Base-by-base conservation (phyloP, 2,329 filamentous ascomycete genomes). In the Phialophora verrucosa region DNA sequence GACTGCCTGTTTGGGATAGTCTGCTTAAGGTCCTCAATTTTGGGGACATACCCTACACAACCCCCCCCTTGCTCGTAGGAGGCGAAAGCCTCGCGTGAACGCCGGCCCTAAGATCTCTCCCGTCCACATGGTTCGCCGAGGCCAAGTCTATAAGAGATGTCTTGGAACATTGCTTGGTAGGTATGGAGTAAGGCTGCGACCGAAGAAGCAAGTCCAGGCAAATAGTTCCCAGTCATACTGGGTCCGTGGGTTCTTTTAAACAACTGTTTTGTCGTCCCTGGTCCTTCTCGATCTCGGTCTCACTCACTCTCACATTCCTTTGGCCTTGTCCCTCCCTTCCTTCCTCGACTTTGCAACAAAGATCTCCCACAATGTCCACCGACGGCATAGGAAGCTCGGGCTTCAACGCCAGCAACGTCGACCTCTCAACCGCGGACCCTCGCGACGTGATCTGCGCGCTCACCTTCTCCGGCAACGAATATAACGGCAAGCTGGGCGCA, bases 361-460 rank as follows among this genome's bases (percentile, higher is more conserved):
- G n/a, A 35, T 12, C 32, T 35, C 10, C 32, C 32, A 35, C 60
- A 23, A 29, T 32, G 51, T 12, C 49, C 12, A 44, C 50, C 35
- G 38, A 49, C 51, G 32, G 31, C 17, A 35, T 29, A 20, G 35
- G 20, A 42, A 35, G 20, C 27, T 5, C 55, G 8, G 49, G 49
- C 53, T 67, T 67, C 63, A 74, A 84, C 67, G 77, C 82, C 2
- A 74, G 73, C 29, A 79, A 72, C 59, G 82, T 83, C 74, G 74
- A 84, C 65, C 75, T 84, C 25, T 73, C 76, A 53, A 80, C 75
- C 1, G 80, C 75, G 11, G 80, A 82, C 70, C 76, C 77, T 1
- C 72, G 71, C 2, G 74, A 80, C 2, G 74, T 88, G 53, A 76
- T 85, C 71, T 88, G 85, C 73, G 86, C 82, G 73, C 72, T 87